Evolutionary conservation across 2,329 filamentous ascomycete species (phyloP).

Genomic region (Periglandula ipomoeae): DNA sequence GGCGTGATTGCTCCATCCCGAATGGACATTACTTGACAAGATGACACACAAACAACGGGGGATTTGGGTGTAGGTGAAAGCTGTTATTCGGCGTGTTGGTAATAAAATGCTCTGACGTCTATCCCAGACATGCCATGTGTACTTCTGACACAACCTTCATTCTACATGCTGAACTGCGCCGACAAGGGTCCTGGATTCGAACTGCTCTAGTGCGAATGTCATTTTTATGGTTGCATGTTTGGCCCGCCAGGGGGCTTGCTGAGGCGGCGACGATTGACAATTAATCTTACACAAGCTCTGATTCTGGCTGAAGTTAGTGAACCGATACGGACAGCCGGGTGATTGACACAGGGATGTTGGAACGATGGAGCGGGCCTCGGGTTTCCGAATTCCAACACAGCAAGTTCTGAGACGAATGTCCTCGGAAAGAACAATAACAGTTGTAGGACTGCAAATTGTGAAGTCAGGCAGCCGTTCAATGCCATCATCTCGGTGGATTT

Average conservation of each 20-base stretch:
- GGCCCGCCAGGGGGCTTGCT: not conserved
- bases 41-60: no score
- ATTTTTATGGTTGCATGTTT: not conserved
- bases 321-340: not conserved
- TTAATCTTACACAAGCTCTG: not conserved
- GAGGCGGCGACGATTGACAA: not conserved
- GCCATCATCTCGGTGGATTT: no score
- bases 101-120: not conserved
- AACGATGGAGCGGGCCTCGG: not conserved
- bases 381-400: no score
- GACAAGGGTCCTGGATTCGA: not conserved
- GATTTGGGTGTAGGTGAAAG: no score
- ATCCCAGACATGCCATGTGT: not conserved
- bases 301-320: not conserved
- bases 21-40: no score
- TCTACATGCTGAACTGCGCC: not conserved
- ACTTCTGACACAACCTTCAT: not conserved
- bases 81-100: no score
- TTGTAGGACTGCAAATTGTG: no score
- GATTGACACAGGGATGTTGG: not conserved
- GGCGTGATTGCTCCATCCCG: no score
- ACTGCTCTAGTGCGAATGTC: not conserved
- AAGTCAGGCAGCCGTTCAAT: no score
- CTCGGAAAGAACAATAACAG: no score
- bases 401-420: no score